Evolutionary conservation across 768 basidiomycete genomes (phyloP), one percentile per base, ranked within the genome.

Genomic region (Boletus vinaceobasis): DNA sequence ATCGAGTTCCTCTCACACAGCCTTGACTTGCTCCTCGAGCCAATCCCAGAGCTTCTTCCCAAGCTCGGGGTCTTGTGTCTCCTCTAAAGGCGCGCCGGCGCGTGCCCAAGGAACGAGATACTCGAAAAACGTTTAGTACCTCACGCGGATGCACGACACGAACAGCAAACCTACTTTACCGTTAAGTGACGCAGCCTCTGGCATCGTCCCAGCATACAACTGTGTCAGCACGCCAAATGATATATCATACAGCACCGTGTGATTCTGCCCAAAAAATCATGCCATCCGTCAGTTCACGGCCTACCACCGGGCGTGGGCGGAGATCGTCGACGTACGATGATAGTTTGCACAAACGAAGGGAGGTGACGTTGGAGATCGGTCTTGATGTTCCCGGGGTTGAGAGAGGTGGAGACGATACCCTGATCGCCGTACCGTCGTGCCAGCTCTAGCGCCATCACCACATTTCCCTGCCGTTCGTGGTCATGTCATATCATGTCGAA

Each of bases 41-140:
- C 77, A 80, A 13, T 71, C 62, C 80, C 78, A 79, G 3, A 81
- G 62, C 23, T 71, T 68, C 48, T 62, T 60, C 1, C 71, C 72
- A 8, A 72, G 61, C 38, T 66, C 57, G 33, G 66, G 61, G 56
- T 79, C 74, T 47, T 67, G 63, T 4, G 73, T 65, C 8, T 60
- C 65, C 36, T 65, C 53, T 21, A 45, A 47, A 13, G 68, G 53
- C 1, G 50, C 23, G 0, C 74, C 73, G 3, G 72, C 38, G 21
- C 73, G 68, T 11, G 75, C 77, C 77, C 78, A 79, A 0, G 80
- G 79, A 19, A 75, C 63, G 26, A 80, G 71, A 53, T 74, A 80
- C 76, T 80, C 36, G 29, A 47, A 37, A 37, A 50, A 40, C 9
- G 35, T 17, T 55, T 43, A 66, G 39, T 29, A 27, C 35, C 13